Conservation (phyloP, 1,284 basidiomycete genomes). For the Jaminaea rosea region DNA sequence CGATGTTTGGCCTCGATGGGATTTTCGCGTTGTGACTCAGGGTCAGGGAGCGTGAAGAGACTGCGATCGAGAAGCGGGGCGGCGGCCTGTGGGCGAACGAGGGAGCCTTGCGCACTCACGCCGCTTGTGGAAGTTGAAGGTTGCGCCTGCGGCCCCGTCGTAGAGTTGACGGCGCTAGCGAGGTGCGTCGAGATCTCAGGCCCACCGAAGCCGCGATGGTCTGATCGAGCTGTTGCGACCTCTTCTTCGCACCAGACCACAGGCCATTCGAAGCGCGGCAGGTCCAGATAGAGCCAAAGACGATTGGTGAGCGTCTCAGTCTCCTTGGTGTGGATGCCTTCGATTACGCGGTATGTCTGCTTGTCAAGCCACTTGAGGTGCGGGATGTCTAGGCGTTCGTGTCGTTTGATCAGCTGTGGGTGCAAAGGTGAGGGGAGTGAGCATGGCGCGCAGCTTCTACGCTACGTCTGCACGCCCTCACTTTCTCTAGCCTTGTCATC, state of each 20-base stretch:
- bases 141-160: not conserved
- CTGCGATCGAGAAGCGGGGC: slow-evolving; percentile 53
- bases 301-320: slow-evolving; percentile 18
- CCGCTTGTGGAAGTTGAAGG: not conserved
- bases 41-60: slow-evolving; percentile 79
- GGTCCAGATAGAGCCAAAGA: slow-evolving; percentile 77
- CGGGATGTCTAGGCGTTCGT: slow-evolving; percentile 84
- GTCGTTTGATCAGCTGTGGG: slow-evolving; percentile 79
- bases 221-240: not conserved
- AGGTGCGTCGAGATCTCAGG: not conserved
- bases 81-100: not conserved
- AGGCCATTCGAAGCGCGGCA: slow-evolving; percentile 95
- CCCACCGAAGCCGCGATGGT: slow-evolving; percentile 1
- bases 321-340: slow-evolving; percentile 52
- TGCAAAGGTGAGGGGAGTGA: not conserved
- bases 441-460: not conserved
- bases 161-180: not conserved
- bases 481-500: slow-evolving; percentile 88
- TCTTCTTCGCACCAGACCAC: slow-evolving; percentile 72
- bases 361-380: slow-evolving; percentile 94
- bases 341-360: slow-evolving; percentile 83
- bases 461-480: too few species aligned
- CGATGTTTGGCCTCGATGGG: slow-evolving; percentile 96
- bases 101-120: not conserved
- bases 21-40: slow-evolving; percentile 71